These are phyloP conservation scores for Aureoboletus auriporus DNA, from an alignment of 768 basidiomycete genomes.

Conservation along the genomic window DNA sequence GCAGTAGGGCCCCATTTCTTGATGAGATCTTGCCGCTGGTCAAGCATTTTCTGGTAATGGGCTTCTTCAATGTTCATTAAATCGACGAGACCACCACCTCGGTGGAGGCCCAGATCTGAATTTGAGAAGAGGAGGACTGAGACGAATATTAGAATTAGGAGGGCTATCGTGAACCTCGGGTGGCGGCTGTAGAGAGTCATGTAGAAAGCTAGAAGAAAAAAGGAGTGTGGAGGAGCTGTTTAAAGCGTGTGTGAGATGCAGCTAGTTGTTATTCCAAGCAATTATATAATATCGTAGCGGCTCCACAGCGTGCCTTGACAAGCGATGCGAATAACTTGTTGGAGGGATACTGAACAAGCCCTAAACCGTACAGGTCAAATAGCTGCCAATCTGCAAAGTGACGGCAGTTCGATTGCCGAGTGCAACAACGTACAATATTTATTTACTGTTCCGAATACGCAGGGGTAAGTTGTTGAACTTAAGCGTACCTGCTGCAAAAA, in stretches of 20 bases:
- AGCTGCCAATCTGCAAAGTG: too few species aligned
- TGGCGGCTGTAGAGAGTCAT: slow-evolving; percentile 29
- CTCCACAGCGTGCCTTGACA: too few species aligned
- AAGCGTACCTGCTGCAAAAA: too few species aligned
- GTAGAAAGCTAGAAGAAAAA: neutral
- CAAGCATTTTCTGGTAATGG: slow-evolving; percentile 40
- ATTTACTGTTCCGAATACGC: too few species aligned
- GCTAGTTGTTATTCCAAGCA: too few species aligned
- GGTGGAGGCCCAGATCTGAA: slow-evolving; percentile 10
- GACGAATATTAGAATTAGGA: slow-evolving; percentile 24
- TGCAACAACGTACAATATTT: too few species aligned
- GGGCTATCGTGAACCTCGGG: slow-evolving; percentile 27
- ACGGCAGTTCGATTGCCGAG: too few species aligned
- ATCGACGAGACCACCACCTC: slow-evolving; percentile 5
- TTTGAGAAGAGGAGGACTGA: slow-evolving; percentile 26
- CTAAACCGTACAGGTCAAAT: too few species aligned
- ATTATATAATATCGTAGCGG: too few species aligned
- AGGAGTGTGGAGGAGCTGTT: slow-evolving; percentile 11
- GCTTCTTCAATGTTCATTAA: slow-evolving; percentile 18
- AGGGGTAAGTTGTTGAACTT: too few species aligned
- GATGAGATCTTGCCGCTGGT: slow-evolving; percentile 43
- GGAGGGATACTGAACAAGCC: too few species aligned
- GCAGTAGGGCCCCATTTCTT: slow-evolving; percentile 53
- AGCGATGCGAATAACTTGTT: too few species aligned
- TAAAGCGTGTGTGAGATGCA: slow-evolving; percentile 4